These are phyloP conservation scores for Monosporascus sp. DNA, from an alignment of 2,329 filamentous ascomycete genomes.

Conservation along the genomic window DNA sequence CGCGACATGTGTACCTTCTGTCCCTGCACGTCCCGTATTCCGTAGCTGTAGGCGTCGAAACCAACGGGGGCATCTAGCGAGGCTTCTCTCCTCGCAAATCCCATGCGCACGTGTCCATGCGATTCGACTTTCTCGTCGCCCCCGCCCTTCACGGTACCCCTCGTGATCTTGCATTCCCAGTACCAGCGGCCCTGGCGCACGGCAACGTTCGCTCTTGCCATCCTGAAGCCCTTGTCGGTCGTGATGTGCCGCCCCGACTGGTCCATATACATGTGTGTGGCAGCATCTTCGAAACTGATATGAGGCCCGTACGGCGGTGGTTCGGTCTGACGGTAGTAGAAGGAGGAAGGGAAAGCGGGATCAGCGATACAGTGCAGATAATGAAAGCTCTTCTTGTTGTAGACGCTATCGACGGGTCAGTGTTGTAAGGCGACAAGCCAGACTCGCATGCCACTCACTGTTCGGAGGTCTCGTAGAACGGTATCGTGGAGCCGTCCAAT, in stretches of 20 bases:
- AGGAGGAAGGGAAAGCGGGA: constrained; percentile 75
- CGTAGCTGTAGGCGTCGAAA: constrained; percentile 91
- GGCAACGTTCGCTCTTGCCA: constrained; percentile 84
- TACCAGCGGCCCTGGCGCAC: constrained; percentile 87
- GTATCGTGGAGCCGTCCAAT: constrained; percentile 44
- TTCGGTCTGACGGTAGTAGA: constrained; percentile 88
- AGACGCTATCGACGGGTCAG: constrained; percentile 38
- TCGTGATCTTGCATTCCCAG: constrained; percentile 87
- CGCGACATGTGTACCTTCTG: constrained; percentile 92
- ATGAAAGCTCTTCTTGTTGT: constrained; percentile 70
- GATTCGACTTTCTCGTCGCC: constrained; percentile 41
- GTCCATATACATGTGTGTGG: constrained; percentile 79
- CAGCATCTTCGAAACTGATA: constrained; percentile 89
- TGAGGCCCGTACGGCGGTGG: constrained; percentile 76
- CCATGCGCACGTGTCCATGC: constrained; percentile 70
- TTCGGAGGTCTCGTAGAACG: constrained; percentile 60
- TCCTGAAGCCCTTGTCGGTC: constrained; percentile 88
- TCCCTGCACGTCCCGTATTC: constrained; percentile 80
- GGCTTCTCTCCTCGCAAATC: constrained; percentile 77
- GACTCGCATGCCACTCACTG: constrained; percentile 43
- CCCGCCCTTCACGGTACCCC: constrained; percentile 56
- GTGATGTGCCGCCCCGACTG: constrained; percentile 71
- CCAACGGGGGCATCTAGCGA: constrained; percentile 79
- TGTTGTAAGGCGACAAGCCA: not conserved
- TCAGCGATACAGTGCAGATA: constrained; percentile 91